Conservation (phyloP, 1,284 basidiomycete species). For the Trametes polyzona region DNA sequence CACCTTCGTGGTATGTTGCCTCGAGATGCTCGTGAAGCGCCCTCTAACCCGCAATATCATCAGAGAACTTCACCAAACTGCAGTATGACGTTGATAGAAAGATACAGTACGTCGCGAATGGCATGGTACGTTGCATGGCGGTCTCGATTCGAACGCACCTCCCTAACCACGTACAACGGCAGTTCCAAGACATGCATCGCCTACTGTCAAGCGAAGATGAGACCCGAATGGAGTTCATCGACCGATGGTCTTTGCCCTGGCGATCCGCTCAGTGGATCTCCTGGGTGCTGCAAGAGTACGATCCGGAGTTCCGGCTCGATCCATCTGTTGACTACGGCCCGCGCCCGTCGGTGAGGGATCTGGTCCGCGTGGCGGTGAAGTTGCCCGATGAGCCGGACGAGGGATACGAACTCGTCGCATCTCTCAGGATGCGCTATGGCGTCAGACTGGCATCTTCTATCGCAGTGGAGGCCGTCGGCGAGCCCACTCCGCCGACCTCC, state of each 20-base stretch:
- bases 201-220: neutral
- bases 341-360: neutral
- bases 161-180: neutral
- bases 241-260: neutral
- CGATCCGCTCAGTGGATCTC: neutral
- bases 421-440: neutral
- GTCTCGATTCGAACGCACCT: neutral
- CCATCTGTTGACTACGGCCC: neutral
- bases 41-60: too few relatives aligned
- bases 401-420: neutral
- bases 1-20: neutral
- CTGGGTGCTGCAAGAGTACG: constrained; percentile 1
- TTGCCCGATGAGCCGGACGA: neutral
- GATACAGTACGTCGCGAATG: constrained; percentile 5
- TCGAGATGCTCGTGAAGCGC: too few relatives aligned
- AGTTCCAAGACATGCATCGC: neutral
- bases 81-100: constrained; percentile 5
- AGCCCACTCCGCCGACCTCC: neutral
- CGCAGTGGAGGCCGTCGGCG: neutral
- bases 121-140: neutral
- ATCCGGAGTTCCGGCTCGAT: neutral
- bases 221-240: neutral
- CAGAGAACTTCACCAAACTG: constrained; percentile 4
- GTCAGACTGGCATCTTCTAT: neutral
- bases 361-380: neutral